Conservation (phyloP, 345 rosid genomes). For the Eucalyptus leucophloia region DNA sequence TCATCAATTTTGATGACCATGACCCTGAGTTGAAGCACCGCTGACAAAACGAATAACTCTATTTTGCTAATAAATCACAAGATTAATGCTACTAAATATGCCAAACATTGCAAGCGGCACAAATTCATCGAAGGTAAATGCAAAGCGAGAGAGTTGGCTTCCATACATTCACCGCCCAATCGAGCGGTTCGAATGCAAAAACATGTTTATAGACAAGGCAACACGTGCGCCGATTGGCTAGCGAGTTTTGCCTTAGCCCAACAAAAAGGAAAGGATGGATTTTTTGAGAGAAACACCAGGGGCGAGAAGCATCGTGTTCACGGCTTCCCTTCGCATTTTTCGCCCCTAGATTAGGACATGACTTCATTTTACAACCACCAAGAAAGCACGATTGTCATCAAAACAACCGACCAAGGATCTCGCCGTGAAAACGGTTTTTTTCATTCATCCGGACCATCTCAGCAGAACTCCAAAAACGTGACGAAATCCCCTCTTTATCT, state of each 20-base stretch:
- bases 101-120: background rate
- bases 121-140: background rate
- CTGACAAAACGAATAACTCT: background rate
- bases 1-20: no score
- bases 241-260: background rate
- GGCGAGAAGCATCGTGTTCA: background rate
- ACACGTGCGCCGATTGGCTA: background rate
- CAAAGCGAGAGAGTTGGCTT: background rate
- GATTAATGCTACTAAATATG: background rate
- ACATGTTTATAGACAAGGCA: no score
- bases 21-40: no score
- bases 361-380: background rate
- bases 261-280: no score
- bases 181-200: no score
- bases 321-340: background rate
- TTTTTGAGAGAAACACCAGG: background rate
- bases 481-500: background rate
- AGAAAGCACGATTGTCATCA: background rate
- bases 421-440: background rate
- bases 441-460: background rate
- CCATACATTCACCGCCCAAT: no score
- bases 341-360: background rate
- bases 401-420: background rate
- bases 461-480: background rate
- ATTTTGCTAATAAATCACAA: no score